phyloP scores from a whole-genome alignment of 2,329 filamentous ascomycete species.

The Chaetomium sp. region DNA sequence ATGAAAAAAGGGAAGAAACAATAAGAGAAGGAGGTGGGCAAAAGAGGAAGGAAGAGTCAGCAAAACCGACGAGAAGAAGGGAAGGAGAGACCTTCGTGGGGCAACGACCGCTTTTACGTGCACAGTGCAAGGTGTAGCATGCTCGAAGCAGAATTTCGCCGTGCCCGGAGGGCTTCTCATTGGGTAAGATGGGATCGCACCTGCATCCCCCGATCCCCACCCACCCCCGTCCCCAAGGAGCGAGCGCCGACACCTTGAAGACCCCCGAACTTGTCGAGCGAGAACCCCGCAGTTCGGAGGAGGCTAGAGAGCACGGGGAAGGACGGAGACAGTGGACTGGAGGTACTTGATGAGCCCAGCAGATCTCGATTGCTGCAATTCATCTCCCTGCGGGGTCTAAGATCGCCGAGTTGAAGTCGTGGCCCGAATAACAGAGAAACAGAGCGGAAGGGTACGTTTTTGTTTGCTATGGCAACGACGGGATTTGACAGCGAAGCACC shows the following conservation, averaged over 20 bases:
- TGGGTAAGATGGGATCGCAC: slow-evolving; percentile 8
- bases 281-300: no score
- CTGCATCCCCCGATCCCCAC: background rate
- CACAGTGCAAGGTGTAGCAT: slow-evolving; percentile 12
- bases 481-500: no score
- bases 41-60: background rate
- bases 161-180: slow-evolving; percentile 14
- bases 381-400: no score
- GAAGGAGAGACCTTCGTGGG: slow-evolving; percentile 4
- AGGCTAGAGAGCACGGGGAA: no score
- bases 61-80: background rate
- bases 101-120: slow-evolving; percentile 8
- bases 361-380: no score
- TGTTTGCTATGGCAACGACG: no score
- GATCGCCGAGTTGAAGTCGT: no score
- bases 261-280: background rate
- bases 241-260: background rate
- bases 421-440: no score
- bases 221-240: background rate
- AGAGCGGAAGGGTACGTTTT: no score
- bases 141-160: slow-evolving; percentile 9
- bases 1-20: background rate
- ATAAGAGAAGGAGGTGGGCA: background rate
- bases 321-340: no score
- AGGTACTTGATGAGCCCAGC: no score